Evolutionary conservation across 2,329 filamentous ascomycete genomes (phyloP).

Genomic region (Colletotrichum sp.): DNA sequence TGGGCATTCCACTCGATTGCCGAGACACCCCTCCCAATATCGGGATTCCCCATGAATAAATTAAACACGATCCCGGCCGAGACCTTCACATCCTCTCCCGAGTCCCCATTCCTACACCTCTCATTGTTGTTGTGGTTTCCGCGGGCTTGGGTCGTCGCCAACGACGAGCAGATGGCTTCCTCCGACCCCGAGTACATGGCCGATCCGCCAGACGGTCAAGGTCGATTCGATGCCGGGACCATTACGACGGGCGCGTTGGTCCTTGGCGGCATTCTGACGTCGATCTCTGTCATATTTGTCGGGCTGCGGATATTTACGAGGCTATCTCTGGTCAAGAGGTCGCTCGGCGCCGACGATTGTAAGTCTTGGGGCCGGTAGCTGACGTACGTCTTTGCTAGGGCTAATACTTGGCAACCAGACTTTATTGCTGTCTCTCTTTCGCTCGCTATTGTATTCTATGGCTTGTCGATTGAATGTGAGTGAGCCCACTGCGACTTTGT

Average conservation of each 20-base stretch:
- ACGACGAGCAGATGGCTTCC: neutral
- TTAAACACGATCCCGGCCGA: neutral
- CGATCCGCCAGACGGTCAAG: slow-evolving; percentile 1
- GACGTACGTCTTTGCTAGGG: no score
- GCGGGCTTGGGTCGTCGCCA: neutral
- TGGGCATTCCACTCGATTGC: neutral
- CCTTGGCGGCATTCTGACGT: neutral
- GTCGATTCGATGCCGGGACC: slow-evolving; percentile 1
- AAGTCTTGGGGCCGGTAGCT: neutral
- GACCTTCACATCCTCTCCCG: neutral
- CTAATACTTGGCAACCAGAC: neutral
- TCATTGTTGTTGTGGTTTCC: neutral
- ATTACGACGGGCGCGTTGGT: neutral
- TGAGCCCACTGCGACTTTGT: fast-evolving
- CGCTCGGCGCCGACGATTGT: slow-evolving; percentile 10
- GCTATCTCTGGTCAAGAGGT: neutral
- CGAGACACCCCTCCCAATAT: neutral
- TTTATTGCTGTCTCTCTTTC: neutral
- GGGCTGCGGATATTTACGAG: neutral
- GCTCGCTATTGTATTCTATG: neutral
- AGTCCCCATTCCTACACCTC: neutral
- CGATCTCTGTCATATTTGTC: slow-evolving; percentile 1
- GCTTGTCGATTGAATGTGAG: neutral
- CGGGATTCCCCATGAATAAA: neutral
- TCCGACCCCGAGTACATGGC: slow-evolving; percentile 6